Evolutionary conservation across 805 yeast species (phyloP).

Genomic region (Metschnikowia koreensis): DNA sequence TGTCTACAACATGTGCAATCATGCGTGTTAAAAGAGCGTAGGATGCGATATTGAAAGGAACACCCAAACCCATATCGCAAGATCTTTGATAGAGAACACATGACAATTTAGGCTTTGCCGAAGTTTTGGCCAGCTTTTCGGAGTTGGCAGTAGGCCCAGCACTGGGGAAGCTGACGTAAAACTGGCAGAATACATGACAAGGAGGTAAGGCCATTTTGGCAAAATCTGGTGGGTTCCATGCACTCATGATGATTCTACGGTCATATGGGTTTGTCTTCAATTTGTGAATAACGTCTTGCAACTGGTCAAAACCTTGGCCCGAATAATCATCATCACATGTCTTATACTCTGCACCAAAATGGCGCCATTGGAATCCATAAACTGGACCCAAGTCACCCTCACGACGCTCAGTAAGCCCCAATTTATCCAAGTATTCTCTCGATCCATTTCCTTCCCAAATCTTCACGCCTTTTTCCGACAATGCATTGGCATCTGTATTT

Average conservation of each 20-base stretch:
- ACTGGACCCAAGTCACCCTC: constrained; percentile 98
- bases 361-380: constrained; percentile 99
- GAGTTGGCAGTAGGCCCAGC: constrained; percentile 20
- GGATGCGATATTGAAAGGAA: constrained; percentile 96
- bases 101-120: constrained; percentile 62
- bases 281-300: constrained; percentile 73
- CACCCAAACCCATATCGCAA: constrained; percentile 99
- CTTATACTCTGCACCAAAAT: constrained; percentile 89
- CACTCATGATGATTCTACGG: constrained; percentile 89
- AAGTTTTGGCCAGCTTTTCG: constrained; percentile 13
- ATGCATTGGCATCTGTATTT: constrained; percentile 77
- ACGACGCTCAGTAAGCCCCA: constrained; percentile 76
- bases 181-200: constrained; percentile 95
- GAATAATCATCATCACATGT: constrained; percentile 86
- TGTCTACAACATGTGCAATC: constrained; percentile 93
- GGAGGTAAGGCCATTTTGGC: constrained; percentile 96
- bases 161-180: constrained; percentile 83
- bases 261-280: constrained; percentile 89
- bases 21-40: constrained; percentile 88
- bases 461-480: constrained; percentile 83
- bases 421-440: constrained; percentile 78
- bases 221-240: constrained; percentile 98
- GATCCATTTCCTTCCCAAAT: constrained; percentile 99
- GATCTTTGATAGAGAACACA: constrained; percentile 93
- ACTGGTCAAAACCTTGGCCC: constrained; percentile 88